Evolutionary conservation across 208 protist species (phyloP).

Genomic region (Acanthamoeba healyi): DNA sequence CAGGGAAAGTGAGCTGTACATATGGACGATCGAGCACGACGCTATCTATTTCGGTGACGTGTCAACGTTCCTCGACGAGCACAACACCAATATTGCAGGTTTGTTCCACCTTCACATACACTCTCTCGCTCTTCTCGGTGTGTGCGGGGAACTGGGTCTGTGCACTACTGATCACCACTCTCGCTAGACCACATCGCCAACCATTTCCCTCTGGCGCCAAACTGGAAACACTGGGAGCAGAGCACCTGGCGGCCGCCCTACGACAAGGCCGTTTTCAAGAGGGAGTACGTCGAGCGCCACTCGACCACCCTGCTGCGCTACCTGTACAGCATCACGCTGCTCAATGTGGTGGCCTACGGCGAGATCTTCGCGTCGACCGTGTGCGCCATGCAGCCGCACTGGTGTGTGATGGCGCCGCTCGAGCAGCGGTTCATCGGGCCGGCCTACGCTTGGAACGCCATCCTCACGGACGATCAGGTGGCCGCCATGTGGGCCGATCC

Average conservation of each 20-base stretch:
- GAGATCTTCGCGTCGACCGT: neutral
- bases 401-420: neutral
- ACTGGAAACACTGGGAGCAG: neutral
- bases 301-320: neutral
- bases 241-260: neutral
- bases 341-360: neutral
- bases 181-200: neutral
- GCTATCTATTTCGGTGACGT: neutral
- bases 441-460: neutral
- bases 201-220: neutral
- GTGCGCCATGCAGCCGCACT: neutral
- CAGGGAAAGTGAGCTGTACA: neutral
- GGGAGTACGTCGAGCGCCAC: neutral
- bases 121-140: neutral
- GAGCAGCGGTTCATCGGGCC: neutral
- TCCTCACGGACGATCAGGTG: neutral
- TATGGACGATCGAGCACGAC: neutral
- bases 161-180: too few species aligned
- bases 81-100: neutral
- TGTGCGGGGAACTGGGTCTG: too few species aligned
- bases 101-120: too few species aligned
- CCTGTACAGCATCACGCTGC: neutral
- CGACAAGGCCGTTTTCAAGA: neutral
- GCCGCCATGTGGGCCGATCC: neutral
- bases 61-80: neutral